Evolutionary conservation across 2,329 filamentous ascomycete genomes (phyloP).

Genomic region (Xylaria sp.): DNA sequence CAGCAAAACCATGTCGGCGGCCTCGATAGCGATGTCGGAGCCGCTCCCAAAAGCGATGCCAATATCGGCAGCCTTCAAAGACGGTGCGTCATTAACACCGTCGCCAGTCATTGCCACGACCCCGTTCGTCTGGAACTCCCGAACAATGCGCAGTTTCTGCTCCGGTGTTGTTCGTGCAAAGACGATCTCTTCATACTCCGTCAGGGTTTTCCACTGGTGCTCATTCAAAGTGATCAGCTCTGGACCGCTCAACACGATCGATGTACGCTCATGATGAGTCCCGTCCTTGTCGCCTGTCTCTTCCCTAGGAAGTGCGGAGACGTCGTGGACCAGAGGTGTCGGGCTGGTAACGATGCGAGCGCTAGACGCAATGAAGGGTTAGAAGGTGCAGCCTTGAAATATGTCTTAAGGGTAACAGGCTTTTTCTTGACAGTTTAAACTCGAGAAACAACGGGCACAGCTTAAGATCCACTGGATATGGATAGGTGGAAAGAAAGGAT

Average conservation of each 20-base stretch:
- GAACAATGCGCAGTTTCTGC: conserved; percentile 79
- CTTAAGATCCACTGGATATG: no score
- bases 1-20: conserved; percentile 79
- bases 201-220: conserved; percentile 68
- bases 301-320: conserved; percentile 53
- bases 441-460: no score
- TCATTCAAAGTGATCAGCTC: conserved; percentile 69
- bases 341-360: conserved; percentile 69
- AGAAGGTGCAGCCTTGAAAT: no score
- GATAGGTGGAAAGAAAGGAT: no score
- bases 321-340: conserved; percentile 52
- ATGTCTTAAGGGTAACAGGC: no score
- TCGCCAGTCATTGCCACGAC: conserved; percentile 86
- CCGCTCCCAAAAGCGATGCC: conserved; percentile 82
- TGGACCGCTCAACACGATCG: conserved; percentile 66
- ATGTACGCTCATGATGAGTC: conserved; percentile 39
- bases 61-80: conserved; percentile 77
- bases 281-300: conserved; percentile 28
- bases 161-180: conserved; percentile 78
- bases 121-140: conserved; percentile 66
- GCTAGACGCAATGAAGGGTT: no score
- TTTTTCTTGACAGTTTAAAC: no score
- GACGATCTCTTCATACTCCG: conserved; percentile 70
- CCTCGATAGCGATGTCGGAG: conserved; percentile 80
- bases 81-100: conserved; percentile 84